Evolutionary conservation across 371 early-diverging fungal genomes (phyloP).

Genomic region (Mortierella sp.): DNA sequence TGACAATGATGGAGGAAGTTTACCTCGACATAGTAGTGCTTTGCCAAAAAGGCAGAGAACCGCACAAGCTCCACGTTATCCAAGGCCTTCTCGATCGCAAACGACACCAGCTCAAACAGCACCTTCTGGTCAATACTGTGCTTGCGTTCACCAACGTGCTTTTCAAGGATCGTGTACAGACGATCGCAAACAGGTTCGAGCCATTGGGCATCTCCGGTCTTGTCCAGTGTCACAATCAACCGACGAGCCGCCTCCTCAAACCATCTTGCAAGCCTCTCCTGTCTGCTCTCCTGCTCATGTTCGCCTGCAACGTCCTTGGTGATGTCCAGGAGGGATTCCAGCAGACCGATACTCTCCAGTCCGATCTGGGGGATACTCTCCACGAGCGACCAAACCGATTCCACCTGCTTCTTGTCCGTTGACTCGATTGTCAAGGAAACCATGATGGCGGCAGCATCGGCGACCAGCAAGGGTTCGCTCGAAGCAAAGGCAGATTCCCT

Average conservation of each 20-base stretch:
- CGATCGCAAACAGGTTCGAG: slow-evolving; percentile 51
- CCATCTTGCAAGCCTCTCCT: slow-evolving; percentile 44
- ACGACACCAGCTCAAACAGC: slow-evolving; percentile 53
- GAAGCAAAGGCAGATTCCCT: slow-evolving; percentile 22
- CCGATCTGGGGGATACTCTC: slow-evolving; percentile 43
- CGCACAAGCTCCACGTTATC: slow-evolving; percentile 51
- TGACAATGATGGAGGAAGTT: neutral
- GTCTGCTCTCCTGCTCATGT: slow-evolving; percentile 26
- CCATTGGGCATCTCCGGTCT: slow-evolving; percentile 49
- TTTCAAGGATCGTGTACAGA: slow-evolving; percentile 30
- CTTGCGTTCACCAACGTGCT: slow-evolving; percentile 47
- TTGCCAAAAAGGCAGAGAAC: slow-evolving; percentile 42
- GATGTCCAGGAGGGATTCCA: slow-evolving; percentile 28
- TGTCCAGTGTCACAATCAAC: slow-evolving; percentile 35
- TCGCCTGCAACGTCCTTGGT: slow-evolving; percentile 28
- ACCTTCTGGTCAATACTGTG: slow-evolving; percentile 52
- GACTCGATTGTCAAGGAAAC: slow-evolving; percentile 25
- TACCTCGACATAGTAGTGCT: slow-evolving; percentile 49
- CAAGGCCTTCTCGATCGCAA: slow-evolving; percentile 53
- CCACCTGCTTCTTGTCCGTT: slow-evolving; percentile 26
- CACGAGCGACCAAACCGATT: slow-evolving; percentile 30
- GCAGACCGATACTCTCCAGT: slow-evolving; percentile 31
- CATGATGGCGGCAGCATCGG: slow-evolving; percentile 34
- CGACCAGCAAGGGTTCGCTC: slow-evolving; percentile 14
- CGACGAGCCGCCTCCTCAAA: slow-evolving; percentile 42